Percentiles rank a stretch among this genome's conserved stretches.
These are phyloP conservation scores for Talaromyces liani DNA, from an alignment of 495 filamentous ascomycete species.

Conservation along the genomic window DNA sequence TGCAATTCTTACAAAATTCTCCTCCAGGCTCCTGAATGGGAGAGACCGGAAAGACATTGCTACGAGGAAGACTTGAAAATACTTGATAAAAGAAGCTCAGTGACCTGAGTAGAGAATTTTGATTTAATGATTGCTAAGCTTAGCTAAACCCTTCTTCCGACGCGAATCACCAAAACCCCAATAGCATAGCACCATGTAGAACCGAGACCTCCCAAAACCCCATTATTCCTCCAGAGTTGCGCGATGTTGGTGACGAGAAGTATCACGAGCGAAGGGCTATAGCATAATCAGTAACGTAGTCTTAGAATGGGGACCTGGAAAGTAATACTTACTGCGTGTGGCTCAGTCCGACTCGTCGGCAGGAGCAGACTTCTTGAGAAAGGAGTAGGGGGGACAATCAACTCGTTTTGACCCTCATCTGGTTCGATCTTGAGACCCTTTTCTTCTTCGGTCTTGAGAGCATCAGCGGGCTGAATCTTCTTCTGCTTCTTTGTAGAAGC, in stretches of 20 bases:
- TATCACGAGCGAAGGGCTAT: not conserved
- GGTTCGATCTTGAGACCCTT: not conserved
- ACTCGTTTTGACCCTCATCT: not conserved
- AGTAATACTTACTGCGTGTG: not conserved
- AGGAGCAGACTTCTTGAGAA: not conserved
- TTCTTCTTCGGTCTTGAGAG: not conserved
- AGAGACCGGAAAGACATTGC: not conserved
- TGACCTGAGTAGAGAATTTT: not conserved
- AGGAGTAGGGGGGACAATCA: not conserved
- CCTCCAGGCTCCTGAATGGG: not conserved
- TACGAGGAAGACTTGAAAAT: not conserved
- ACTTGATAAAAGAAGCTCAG: not conserved
- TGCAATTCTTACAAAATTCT: not conserved
- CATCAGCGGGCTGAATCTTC: not conserved
- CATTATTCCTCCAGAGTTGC: not conserved
- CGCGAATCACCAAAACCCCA: not conserved
- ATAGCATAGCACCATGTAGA: not conserved
- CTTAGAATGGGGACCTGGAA: not conserved
- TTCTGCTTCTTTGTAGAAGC: not conserved
- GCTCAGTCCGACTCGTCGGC: not conserved
- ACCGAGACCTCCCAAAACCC: not conserved
- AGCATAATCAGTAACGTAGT: not conserved
- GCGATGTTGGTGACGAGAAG: not conserved
- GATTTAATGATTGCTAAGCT: not conserved
- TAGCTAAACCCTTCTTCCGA: not conserved